A percentile compares a stretch with the other conserved stretches of the same genome.
Evolutionary conservation across 1,284 basidiomycete genomes (phyloP).

Genomic region (Ceratobasidium sp.): DNA sequence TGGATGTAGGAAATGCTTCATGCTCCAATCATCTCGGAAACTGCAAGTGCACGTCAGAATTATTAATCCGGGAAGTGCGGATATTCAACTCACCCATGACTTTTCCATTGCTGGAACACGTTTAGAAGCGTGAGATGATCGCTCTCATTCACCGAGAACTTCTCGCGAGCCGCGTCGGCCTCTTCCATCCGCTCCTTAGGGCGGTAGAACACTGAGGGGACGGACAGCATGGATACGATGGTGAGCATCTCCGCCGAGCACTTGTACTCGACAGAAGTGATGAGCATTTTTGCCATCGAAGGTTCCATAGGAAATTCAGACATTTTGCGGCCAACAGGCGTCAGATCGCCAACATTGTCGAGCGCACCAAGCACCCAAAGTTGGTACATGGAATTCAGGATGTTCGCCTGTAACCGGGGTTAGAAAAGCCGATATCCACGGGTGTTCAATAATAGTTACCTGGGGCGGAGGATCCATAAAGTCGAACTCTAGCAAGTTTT

Average conservation of each 20-base stretch:
- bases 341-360: slow-evolving; percentile 97
- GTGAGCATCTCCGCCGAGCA: slow-evolving; percentile 97
- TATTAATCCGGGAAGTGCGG: neutral
- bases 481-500: slow-evolving; percentile 96
- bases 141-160: slow-evolving; percentile 98
- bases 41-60: slow-evolving; percentile 54
- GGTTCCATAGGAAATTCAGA: slow-evolving; percentile 99
- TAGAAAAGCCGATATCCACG: slow-evolving; percentile 22
- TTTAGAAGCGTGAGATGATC: slow-evolving; percentile 96
- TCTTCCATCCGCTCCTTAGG: slow-evolving; percentile 96
- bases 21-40: slow-evolving; percentile 91
- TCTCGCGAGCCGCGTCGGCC: slow-evolving; percentile 94
- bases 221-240: slow-evolving; percentile 98
- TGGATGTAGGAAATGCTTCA: slow-evolving; percentile 94
- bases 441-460: slow-evolving; percentile 47
- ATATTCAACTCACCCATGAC: slow-evolving; percentile 70
- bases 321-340: slow-evolving; percentile 92
- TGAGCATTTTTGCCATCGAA: slow-evolving; percentile 97
- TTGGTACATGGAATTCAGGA: slow-evolving; percentile 98
- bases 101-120: slow-evolving; percentile 98
- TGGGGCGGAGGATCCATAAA: slow-evolving; percentile 95
- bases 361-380: slow-evolving; percentile 98
- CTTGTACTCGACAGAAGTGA: slow-evolving; percentile 90
- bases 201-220: slow-evolving; percentile 95
- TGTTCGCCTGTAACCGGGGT: slow-evolving; percentile 71